These are phyloP conservation scores for Dioscorea alata DNA, from an alignment of 106 monocot species.

Conservation along the genomic window DNA sequence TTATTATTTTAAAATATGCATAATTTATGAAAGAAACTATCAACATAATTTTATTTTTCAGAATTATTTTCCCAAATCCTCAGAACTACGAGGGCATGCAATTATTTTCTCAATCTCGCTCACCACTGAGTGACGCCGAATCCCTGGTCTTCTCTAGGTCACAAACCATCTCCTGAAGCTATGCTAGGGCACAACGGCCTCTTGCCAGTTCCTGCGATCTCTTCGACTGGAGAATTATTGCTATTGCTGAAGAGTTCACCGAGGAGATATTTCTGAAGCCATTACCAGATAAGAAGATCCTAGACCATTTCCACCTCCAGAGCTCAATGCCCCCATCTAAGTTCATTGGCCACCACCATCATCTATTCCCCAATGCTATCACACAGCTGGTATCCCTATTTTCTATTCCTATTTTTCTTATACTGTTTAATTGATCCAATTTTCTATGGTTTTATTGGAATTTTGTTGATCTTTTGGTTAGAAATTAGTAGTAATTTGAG, in stretches of 20 bases:
- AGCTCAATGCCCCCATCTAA: constrained; percentile 40
- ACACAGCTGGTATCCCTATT: constrained; percentile 60
- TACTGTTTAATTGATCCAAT: not conserved
- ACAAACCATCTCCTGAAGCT: too few species aligned
- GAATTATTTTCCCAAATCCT: too few species aligned
- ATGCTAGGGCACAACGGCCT: too few species aligned
- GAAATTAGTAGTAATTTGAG: too few species aligned
- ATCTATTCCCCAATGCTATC: constrained; percentile 89
- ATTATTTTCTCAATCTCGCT: too few species aligned
- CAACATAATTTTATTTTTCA: too few species aligned
- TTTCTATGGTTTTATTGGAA: not conserved
- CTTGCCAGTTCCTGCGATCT: too few species aligned
- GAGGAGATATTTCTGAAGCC: constrained; percentile 88
- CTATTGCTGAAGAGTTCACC: constrained; percentile 87
- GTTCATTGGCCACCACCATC: constrained; percentile 71
- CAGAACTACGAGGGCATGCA: too few species aligned
- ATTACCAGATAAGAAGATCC: constrained; percentile 75
- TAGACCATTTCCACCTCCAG: constrained; percentile 82
- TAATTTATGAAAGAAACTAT: too few species aligned
- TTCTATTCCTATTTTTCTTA: not conserved
- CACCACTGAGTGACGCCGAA: too few species aligned
- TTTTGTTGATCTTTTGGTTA: not conserved
- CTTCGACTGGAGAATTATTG: not conserved
- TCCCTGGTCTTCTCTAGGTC: too few species aligned
- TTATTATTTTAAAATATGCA: too few species aligned